Evolutionary conservation across 164 flowering plant species (phyloP).

Genomic region (Euptelea pleiosperma): DNA sequence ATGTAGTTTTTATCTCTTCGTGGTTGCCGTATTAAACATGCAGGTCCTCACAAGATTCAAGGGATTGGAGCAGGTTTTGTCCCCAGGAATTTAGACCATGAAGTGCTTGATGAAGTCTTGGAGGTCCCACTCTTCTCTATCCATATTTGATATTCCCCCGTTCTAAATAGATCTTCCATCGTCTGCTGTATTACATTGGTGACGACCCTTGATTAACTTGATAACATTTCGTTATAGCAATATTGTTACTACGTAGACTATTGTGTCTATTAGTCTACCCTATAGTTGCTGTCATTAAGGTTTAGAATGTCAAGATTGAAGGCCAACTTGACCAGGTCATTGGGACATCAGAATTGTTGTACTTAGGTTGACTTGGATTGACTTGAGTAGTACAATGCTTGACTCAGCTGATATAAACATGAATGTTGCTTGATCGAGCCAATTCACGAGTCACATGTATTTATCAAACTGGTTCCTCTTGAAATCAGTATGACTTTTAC

Average conservation of each 20-base stretch:
- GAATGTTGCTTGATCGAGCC: too few species aligned
- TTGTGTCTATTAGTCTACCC: too few species aligned
- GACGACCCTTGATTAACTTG: neutral
- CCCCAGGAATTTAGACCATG: slow-evolving; percentile 71
- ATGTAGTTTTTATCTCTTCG: neutral
- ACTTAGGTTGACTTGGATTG: neutral
- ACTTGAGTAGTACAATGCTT: too few species aligned
- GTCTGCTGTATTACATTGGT: neutral
- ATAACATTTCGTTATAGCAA: neutral
- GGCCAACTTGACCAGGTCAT: neutral
- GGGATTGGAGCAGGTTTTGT: slow-evolving; percentile 98
- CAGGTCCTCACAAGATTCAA: slow-evolving; percentile 99
- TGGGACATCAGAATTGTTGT: neutral
- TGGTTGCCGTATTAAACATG: slow-evolving; percentile 14
- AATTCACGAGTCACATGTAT: too few species aligned
- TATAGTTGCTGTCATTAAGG: neutral
- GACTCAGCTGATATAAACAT: too few species aligned
- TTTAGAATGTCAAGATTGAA: neutral
- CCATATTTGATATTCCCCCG: neutral
- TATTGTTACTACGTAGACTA: neutral
- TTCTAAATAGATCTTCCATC: neutral
- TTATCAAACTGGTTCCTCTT: too few species aligned
- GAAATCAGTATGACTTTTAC: too few species aligned
- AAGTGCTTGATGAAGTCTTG: slow-evolving; percentile 77
- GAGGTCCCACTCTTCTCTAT: slow-evolving; percentile 40